Evolutionary conservation across 208 protist species (phyloP).

Genomic region (Acanthamoeba divionensis): DNA sequence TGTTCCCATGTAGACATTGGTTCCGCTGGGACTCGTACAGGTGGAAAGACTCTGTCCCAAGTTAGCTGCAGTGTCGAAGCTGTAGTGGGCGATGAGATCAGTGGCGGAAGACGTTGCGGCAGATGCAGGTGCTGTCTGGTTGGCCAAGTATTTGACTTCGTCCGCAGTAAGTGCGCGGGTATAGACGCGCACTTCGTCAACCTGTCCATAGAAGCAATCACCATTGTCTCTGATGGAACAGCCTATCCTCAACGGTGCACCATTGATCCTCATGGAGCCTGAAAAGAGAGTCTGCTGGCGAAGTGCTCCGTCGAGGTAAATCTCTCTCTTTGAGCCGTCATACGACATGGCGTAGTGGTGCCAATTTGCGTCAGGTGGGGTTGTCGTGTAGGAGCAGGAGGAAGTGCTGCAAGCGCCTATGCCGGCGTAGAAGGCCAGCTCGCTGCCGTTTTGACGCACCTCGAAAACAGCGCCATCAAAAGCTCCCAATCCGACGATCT

Average conservation of each 20-base stretch:
- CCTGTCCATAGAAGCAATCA: background rate
- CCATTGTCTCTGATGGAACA: constrained; percentile 6
- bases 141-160: background rate
- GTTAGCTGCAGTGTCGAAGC: constrained; percentile 17
- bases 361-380: background rate
- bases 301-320: constrained; percentile 20
- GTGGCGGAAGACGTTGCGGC: background rate
- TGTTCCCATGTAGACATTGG: background rate
- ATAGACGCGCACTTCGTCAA: constrained; percentile 39
- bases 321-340: background rate
- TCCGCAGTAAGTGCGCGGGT: background rate
- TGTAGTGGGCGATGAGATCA: constrained; percentile 42
- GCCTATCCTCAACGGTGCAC: constrained; percentile 34
- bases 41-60: constrained; percentile 4
- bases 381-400: background rate
- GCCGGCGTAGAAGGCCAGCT: constrained; percentile 9
- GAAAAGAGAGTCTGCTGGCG: background rate
- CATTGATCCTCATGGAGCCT: background rate
- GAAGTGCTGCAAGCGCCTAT: background rate
- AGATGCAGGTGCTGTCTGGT: background rate
- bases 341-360: constrained; percentile 26
- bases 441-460: background rate
- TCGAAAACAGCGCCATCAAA: background rate
- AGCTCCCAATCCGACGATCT: constrained; percentile 17
- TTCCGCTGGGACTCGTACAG: background rate